A percentile compares a stretch with the other conserved stretches of the same genome.
Conservation (phyloP, 2,329 filamentous ascomycete genomes). For the Tympanopsis confertula region DNA sequence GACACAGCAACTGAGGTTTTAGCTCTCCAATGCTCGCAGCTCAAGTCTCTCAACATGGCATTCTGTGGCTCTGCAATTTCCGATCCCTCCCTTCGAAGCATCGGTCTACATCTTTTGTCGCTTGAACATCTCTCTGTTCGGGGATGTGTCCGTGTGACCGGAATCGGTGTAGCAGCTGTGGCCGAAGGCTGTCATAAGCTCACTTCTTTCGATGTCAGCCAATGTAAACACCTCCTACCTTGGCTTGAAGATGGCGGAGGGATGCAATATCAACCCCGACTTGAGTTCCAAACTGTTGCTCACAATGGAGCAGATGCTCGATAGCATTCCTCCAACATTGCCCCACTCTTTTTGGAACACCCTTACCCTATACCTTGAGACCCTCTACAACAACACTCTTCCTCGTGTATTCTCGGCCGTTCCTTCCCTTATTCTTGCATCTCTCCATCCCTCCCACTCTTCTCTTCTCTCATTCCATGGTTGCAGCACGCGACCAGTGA, state of each 20-base stretch:
- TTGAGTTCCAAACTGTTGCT: background rate
- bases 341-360: no score
- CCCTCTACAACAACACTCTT: no score
- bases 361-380: no score
- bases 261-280: constrained; percentile 7
- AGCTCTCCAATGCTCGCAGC: constrained; percentile 54
- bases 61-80: constrained; percentile 66
- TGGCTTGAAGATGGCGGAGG: constrained; percentile 55
- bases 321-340: no score
- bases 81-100: constrained; percentile 55
- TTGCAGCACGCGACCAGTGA: no score
- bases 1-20: constrained; percentile 68
- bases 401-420: no score
- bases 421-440: no score
- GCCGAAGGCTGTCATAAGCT: constrained; percentile 58
- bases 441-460: no score
- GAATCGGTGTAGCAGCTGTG: constrained; percentile 59
- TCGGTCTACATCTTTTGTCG: constrained; percentile 57
- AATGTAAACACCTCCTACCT: constrained; percentile 58
- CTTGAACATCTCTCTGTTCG: constrained; percentile 54
- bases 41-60: constrained; percentile 58
- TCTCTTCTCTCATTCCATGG: no score
- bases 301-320: background rate
- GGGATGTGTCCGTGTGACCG: constrained; percentile 63
- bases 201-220: constrained; percentile 57